These are phyloP conservation scores for Solanum piurae DNA, from an alignment of 257 asterid genomes.

Conservation along the genomic window DNA sequence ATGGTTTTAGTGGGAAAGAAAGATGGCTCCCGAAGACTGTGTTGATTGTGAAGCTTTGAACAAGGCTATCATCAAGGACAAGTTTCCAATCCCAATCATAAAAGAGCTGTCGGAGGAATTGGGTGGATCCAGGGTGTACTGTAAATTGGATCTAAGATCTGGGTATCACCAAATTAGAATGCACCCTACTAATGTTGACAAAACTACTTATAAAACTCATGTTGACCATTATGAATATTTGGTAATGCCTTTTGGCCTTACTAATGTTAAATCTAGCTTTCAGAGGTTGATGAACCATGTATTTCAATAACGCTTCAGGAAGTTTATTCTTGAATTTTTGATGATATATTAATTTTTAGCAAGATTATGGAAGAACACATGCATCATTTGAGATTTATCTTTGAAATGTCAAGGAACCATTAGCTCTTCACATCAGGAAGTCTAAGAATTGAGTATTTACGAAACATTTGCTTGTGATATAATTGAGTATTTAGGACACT, in stretches of 20 bases:
- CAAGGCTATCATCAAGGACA: background rate
- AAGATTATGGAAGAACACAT: background rate
- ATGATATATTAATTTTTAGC: background rate
- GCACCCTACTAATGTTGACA: background rate
- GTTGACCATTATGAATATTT: background rate
- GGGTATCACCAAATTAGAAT: background rate
- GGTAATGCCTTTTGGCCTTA: background rate
- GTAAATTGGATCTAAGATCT: background rate
- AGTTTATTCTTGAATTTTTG: background rate
- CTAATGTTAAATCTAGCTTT: background rate
- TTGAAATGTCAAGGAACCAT: background rate
- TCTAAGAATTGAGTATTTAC: background rate
- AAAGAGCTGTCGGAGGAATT: background rate
- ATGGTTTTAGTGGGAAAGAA: background rate
- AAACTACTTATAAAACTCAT: background rate
- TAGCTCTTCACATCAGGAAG: background rate
- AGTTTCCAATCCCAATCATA: background rate
- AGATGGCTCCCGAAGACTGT: background rate
- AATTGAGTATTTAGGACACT: background rate
- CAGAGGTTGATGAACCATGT: background rate
- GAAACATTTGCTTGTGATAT: no score
- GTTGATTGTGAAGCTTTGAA: background rate
- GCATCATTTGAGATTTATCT: background rate
- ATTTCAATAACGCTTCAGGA: background rate
- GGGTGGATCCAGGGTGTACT: background rate